Evolutionary conservation across 768 basidiomycete genomes (phyloP), one percentile per base, ranked within the genome.

Genomic region (Psilocybe cubensis): DNA sequence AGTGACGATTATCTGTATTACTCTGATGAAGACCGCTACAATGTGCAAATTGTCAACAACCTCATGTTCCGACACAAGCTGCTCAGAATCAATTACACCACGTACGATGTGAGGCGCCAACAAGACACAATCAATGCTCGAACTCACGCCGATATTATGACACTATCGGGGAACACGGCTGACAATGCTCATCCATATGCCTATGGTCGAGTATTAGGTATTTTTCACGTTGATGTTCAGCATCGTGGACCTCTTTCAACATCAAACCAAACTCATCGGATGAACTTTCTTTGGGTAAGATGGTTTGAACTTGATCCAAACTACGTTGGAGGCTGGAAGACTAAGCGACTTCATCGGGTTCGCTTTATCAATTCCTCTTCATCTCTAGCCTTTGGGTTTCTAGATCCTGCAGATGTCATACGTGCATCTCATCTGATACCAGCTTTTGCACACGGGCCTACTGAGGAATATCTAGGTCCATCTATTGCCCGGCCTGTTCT

Each of bases 361-460:
- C 66, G 68, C 0, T 83, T 79, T 53, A 53, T 80, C 0, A 52
- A 66, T 1, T 44, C 64, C 0, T 29, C 52, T 14, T 29, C 44
- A 12, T 47, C 57, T 9, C 66, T 69, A 0, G 70, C 76, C 3
- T 84, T 82, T 59, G 74, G 81, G 0, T 84, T 85, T 46, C n/a
- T 84, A 0, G 71, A 83, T 60, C 83, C 83, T 0, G 42, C 57
- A 0, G 57, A 66, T 0, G 72, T 84, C 11, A 61, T 83, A n/a
- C 63, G 74, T 0, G 74, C 64, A 0, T 65, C 62, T 3, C 79
- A 84, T 60, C 59, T 83, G 0, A 75, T 83, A 6, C 82, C 81
- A 0, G 74, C 65, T 0, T 83, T 79, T 48, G 28, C 47, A 0
- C 28, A 54, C 23, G 68, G 65, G 6, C 5, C 29, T 6, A 31